Evolutionary conservation across 192 early-diverging fungal species (phyloP).

Genomic region (Umbelopsis sp.): DNA sequence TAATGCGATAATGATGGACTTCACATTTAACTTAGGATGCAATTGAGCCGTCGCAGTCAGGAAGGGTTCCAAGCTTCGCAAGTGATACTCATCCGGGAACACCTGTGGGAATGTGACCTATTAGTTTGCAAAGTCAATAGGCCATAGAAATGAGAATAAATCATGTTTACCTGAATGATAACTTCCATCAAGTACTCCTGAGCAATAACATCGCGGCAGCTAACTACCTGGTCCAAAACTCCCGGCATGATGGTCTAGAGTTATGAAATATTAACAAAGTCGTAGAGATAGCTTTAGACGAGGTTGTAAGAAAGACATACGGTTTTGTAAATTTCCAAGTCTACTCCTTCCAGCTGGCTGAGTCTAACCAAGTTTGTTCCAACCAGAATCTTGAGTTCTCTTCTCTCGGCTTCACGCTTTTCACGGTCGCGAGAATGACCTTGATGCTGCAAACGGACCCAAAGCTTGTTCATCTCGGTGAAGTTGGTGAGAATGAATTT

Average conservation of each 20-base stretch:
- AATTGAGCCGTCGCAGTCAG: constrained; percentile 90
- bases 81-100: constrained; percentile 96
- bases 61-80: constrained; percentile 86
- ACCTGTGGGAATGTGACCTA: constrained; percentile 47
- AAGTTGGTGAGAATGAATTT: constrained; percentile 97
- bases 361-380: constrained; percentile 95
- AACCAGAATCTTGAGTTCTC: constrained; percentile 94
- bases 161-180: constrained; percentile 83
- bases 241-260: constrained; percentile 80
- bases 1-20: constrained; percentile 93
- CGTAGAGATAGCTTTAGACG: background rate
- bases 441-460: constrained; percentile 98
- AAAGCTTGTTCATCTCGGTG: constrained; percentile 99
- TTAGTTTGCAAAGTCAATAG: background rate
- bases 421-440: constrained; percentile 93
- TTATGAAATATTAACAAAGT: background rate
- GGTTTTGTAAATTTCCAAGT: constrained; percentile 79
- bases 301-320: constrained; percentile 36
- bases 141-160: background rate
- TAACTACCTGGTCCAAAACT: constrained; percentile 95
- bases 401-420: constrained; percentile 93
- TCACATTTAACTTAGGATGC: constrained; percentile 93
- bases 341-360: constrained; percentile 88
- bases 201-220: constrained; percentile 95
- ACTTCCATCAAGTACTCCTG: constrained; percentile 99